Conservation (phyloP, 257 asterid species). For the Solanum chiquidenum region DNA sequence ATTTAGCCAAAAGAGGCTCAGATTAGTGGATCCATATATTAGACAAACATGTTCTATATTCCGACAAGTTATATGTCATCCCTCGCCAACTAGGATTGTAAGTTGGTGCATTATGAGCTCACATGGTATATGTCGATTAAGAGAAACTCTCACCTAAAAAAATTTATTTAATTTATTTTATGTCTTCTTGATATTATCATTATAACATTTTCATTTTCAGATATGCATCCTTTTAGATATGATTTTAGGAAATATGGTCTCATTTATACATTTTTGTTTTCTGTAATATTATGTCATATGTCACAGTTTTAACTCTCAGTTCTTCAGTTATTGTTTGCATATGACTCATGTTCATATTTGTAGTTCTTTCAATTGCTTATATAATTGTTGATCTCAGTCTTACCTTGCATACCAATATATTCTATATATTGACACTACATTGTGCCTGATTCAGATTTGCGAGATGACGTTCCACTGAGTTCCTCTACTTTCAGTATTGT, state of each 20-base stretch:
- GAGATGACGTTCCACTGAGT: neutral
- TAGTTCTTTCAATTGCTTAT: neutral
- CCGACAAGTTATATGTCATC: neutral
- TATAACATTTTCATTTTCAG: too few relatives aligned
- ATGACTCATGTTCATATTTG: neutral
- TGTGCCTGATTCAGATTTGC: neutral
- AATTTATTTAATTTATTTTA: too few relatives aligned
- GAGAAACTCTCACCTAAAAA: neutral
- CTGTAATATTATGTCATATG: neutral
- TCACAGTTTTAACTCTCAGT: neutral
- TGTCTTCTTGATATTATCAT: neutral
- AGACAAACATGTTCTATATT: neutral
- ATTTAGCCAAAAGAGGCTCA: neutral
- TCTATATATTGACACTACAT: neutral
- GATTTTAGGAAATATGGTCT: neutral
- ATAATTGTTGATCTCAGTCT: too few relatives aligned
- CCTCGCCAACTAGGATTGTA: neutral
- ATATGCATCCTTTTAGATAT: neutral
- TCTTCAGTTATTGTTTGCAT: neutral
- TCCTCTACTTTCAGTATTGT: neutral
- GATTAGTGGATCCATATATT: neutral
- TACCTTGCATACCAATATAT: too few relatives aligned
- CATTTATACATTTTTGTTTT: neutral
- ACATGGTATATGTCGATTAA: too few relatives aligned
- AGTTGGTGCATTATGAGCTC: neutral